Conservation (phyloP, 768 basidiomycete genomes). For the Boletus eberwhitei region DNA sequence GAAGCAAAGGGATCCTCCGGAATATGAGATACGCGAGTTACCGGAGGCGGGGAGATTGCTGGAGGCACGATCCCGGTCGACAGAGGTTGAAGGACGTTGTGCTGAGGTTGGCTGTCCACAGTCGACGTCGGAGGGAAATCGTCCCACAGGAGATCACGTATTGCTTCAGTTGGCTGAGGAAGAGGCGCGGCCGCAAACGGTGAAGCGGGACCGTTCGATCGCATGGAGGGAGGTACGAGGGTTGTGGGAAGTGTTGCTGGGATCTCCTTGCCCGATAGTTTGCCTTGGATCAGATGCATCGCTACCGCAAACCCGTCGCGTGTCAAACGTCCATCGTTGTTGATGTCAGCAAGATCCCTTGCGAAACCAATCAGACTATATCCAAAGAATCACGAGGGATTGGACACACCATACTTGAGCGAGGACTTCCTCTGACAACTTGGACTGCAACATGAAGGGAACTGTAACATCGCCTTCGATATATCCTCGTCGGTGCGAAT, state of each 20-base stretch:
- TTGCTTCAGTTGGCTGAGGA: slow-evolving; percentile 35
- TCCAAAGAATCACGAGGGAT: neutral
- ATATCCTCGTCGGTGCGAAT: slow-evolving; percentile 67
- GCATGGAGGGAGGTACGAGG: slow-evolving; percentile 81
- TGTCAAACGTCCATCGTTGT: slow-evolving; percentile 81
- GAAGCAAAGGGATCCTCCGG: slow-evolving; percentile 52
- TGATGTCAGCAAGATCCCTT: slow-evolving; percentile 93
- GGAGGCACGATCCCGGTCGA: slow-evolving; percentile 33
- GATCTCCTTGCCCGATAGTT: slow-evolving; percentile 74
- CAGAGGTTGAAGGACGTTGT: slow-evolving; percentile 33
- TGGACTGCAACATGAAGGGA: slow-evolving; percentile 91
- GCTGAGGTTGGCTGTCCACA: slow-evolving; percentile 34
- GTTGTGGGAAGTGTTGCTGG: slow-evolving; percentile 66
- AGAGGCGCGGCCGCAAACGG: slow-evolving; percentile 38
- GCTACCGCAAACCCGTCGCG: slow-evolving; percentile 95
- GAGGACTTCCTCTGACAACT: slow-evolving; percentile 75
- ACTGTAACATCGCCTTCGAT: slow-evolving; percentile 95
- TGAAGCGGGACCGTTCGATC: slow-evolving; percentile 36
- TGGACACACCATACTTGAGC: slow-evolving; percentile 83
- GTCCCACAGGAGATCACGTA: slow-evolving; percentile 52
- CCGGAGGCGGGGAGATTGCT: slow-evolving; percentile 29
- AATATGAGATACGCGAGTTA: slow-evolving; percentile 16
- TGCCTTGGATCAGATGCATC: slow-evolving; percentile 87
- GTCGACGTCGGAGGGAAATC: slow-evolving; percentile 47
- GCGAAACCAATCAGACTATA: neutral